Conservation (phyloP, 2,329 filamentous ascomycete genomes). For the Colletotrichum plurivorum region DNA sequence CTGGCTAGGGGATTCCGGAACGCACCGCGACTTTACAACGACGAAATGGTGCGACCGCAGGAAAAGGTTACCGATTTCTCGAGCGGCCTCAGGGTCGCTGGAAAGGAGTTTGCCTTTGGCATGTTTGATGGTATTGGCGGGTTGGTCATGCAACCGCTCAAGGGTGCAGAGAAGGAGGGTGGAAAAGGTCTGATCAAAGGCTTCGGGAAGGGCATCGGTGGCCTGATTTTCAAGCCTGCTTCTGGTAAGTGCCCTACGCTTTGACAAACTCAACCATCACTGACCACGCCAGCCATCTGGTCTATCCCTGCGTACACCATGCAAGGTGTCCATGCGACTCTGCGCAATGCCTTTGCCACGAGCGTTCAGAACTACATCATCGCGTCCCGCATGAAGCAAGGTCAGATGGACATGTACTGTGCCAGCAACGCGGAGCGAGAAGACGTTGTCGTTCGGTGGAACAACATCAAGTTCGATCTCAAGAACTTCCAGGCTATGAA, state of each 20-base stretch:
- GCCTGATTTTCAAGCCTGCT: conserved; percentile 84
- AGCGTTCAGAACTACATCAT: conserved; percentile 86
- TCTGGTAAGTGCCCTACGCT: conserved; percentile 68
- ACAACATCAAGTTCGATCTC: conserved; percentile 71
- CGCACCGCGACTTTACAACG: conserved; percentile 86
- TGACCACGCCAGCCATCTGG: conserved; percentile 66
- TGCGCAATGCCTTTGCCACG: conserved; percentile 78
- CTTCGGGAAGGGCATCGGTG: conserved; percentile 86
- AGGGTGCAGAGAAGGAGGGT: conserved; percentile 66
- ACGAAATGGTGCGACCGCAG: conserved; percentile 82
- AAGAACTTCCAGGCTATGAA: conserved; percentile 71
- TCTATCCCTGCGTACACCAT: conserved; percentile 85
- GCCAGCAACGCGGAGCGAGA: conserved; percentile 71
- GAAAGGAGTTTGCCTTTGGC: conserved; percentile 83
- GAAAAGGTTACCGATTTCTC: conserved; percentile 84
- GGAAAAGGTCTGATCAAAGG: conserved; percentile 79
- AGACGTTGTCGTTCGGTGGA: conserved; percentile 77
- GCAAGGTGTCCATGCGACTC: conserved; percentile 85
- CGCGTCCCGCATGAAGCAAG: conserved; percentile 81
- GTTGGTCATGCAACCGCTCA: conserved; percentile 82
- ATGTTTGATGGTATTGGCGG: conserved; percentile 88
- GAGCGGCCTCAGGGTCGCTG: conserved; percentile 82
- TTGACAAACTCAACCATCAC: not conserved
- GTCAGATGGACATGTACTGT: conserved; percentile 73
- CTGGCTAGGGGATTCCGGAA: conserved; percentile 91